These are phyloP conservation scores for Fusarium sp. DNA, from an alignment of 2,329 filamentous ascomycete genomes.

Conservation along the genomic window DNA sequence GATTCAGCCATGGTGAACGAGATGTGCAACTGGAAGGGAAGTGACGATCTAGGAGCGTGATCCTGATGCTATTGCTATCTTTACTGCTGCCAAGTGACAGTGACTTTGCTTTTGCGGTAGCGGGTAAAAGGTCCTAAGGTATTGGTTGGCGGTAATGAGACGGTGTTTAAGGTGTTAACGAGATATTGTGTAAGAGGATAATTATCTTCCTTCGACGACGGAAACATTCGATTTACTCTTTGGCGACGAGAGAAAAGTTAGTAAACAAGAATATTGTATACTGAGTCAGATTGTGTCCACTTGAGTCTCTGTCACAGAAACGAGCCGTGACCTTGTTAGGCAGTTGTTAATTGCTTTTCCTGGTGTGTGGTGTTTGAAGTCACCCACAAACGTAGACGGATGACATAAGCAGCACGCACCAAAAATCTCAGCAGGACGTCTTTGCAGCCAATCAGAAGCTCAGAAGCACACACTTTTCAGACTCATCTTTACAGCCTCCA, in stretches of 20 bases:
- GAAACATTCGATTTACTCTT: neutral
- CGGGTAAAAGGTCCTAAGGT: conserved; percentile 12
- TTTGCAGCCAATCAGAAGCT: conserved; percentile 54
- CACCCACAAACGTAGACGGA: conserved; percentile 23
- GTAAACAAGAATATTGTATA: neutral
- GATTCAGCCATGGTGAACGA: conserved; percentile 32
- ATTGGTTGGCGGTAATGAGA: conserved; percentile 5
- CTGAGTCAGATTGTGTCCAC: neutral
- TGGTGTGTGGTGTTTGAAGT: conserved; percentile 29
- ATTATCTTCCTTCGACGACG: conserved; percentile 1
- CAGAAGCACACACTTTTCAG: conserved; percentile 52
- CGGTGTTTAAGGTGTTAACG: conserved; percentile 8
- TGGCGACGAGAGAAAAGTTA: neutral
- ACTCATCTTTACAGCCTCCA: conserved; percentile 44
- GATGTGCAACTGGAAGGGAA: conserved; percentile 11
- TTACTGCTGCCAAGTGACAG: conserved; percentile 9
- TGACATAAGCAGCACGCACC: conserved; percentile 43
- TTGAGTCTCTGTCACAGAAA: neutral
- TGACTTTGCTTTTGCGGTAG: conserved; percentile 34
- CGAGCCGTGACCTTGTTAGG: neutral
- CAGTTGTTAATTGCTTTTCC: conserved; percentile 31
- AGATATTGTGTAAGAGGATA: conserved; percentile 7
- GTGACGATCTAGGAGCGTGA: conserved; percentile 10
- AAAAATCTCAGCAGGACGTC: conserved; percentile 37
- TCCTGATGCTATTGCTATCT: neutral